phyloP scores from a whole-genome alignment of 1,284 basidiomycete species.

The Moesziomyces parantarcticus region DNA sequence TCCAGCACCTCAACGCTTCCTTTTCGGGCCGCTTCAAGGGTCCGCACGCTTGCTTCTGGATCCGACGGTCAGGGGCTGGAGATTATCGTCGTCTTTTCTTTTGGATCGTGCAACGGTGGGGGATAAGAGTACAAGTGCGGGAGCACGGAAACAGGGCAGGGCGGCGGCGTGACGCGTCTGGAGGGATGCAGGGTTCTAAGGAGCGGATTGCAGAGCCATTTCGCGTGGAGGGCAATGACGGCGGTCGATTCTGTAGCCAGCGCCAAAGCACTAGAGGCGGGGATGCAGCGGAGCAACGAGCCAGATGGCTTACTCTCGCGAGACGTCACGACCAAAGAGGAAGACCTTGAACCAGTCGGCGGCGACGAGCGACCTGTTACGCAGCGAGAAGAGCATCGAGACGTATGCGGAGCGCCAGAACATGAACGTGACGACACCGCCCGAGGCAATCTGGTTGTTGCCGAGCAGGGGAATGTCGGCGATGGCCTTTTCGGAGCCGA shows the following conservation, averaged over 20 bases:
- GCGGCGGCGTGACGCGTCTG: neutral
- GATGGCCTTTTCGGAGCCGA: constrained; percentile 60
- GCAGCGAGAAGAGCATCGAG: constrained; percentile 59
- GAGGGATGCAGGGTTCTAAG: neutral
- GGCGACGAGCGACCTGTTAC: constrained; percentile 57
- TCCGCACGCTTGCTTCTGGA: neutral
- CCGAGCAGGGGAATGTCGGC: constrained; percentile 55
- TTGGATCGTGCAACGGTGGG: constrained; percentile 4
- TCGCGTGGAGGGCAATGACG: neutral
- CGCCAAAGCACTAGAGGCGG: no score
- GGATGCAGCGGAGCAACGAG: no score
- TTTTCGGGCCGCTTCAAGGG: no score
- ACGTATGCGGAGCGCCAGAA: constrained; percentile 58
- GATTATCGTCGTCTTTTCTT: constrained; percentile 6
- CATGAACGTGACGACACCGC: constrained; percentile 55
- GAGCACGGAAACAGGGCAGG: neutral
- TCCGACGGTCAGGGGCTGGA: neutral
- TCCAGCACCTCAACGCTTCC: no score
- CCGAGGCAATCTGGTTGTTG: constrained; percentile 54
- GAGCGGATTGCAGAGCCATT: neutral
- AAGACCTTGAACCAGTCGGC: constrained; percentile 61
- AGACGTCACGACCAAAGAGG: constrained; percentile 51
- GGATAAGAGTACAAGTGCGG: constrained; percentile 17
- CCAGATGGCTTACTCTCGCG: constrained; percentile 48
- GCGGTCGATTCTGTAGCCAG: no score